Evolutionary conservation across 2,329 filamentous ascomycete genomes (phyloP).

Genomic region (Capronia epimyces): DNA sequence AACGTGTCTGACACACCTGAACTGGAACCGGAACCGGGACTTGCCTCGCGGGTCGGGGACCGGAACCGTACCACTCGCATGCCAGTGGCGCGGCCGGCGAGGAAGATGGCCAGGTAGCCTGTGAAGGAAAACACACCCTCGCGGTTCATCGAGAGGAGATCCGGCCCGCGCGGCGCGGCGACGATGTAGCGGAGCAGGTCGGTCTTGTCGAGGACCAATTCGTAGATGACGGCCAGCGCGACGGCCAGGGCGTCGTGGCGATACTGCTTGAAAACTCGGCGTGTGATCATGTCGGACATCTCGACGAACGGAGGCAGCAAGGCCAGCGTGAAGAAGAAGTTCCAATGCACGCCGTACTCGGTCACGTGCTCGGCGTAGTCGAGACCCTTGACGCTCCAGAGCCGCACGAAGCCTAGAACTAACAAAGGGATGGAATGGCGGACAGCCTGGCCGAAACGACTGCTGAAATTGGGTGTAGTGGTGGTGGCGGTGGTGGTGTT

Average conservation of each 20-base stretch:
- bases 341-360: conserved; percentile 98
- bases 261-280: conserved; percentile 49
- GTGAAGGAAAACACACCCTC: conserved; percentile 94
- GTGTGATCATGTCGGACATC: conserved; percentile 62
- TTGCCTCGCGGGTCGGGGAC: too few species aligned
- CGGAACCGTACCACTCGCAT: conserved; percentile 59
- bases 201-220: conserved; percentile 69
- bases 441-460: conserved; percentile 60
- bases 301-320: conserved; percentile 85
- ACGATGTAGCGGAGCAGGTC: conserved; percentile 77
- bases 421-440: conserved; percentile 80
- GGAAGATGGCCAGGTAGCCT: conserved; percentile 91
- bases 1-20: too few species aligned
- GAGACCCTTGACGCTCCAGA: conserved; percentile 85
- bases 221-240: conserved; percentile 63
- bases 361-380: conserved; percentile 97
- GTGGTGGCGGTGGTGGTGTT: conserved; percentile 3
- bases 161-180: conserved; percentile 65
- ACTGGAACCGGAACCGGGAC: too few species aligned
- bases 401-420: conserved; percentile 69
- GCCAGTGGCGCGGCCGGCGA: conserved; percentile 79
- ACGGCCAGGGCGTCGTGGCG: conserved; percentile 66
- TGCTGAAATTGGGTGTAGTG: conserved; percentile 37
- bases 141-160: conserved; percentile 81
- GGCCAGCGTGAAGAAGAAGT: conserved; percentile 96